Conservation (phyloP, 129 eudicot species). For the Lactuca saligna region DNA sequence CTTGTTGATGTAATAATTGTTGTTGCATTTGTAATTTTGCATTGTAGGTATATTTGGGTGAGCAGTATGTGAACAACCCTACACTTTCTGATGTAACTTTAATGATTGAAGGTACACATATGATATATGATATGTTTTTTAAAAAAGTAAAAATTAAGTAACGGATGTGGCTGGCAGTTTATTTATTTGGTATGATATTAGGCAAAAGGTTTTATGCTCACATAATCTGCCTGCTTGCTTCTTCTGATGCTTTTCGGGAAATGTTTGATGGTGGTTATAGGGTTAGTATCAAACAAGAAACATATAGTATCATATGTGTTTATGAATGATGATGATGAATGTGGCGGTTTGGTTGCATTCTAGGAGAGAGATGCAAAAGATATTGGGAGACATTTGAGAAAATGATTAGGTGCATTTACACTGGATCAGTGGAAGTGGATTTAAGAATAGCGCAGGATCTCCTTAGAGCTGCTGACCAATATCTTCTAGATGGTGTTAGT, state of each 20-base stretch:
- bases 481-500: constrained; percentile 58
- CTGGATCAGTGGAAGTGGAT: constrained; percentile 76
- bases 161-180: not conserved
- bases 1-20: not conserved
- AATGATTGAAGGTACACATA: constrained; percentile 67
- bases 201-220: constrained; percentile 87
- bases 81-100: constrained; percentile 81
- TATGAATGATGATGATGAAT: not conserved
- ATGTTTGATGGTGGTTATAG: constrained; percentile 94
- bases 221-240: constrained; percentile 84
- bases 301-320: constrained; percentile 1
- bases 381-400: constrained; percentile 85
- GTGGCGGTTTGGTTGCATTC: too few species aligned
- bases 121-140: not conserved
- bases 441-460: constrained; percentile 78
- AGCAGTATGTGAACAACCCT: constrained; percentile 74
- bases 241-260: constrained; percentile 95
- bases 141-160: not conserved
- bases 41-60: constrained; percentile 77
- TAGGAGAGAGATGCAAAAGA: constrained; percentile 89
- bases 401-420: constrained; percentile 96
- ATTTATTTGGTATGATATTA: constrained; percentile 28
- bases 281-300: constrained; percentile 39
- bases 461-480: constrained; percentile 81
- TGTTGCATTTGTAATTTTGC: not conserved